Evolutionary conservation across 2,329 filamentous ascomycete species (phyloP), one percentile per base, ranked within the genome.

Genomic region (Fusarium zealandicum): DNA sequence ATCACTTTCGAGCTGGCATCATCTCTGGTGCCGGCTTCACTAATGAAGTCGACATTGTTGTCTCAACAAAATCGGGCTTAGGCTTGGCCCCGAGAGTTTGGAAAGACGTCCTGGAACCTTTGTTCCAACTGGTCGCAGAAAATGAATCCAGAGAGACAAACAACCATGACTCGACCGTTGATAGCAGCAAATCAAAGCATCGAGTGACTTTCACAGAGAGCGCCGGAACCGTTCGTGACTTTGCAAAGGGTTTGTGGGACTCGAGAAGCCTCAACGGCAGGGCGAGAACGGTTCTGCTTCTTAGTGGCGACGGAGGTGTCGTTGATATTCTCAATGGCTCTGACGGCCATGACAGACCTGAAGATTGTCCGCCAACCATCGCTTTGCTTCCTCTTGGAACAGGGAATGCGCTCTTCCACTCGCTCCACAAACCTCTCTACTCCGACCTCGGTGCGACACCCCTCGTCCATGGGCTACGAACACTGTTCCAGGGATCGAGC

Each of bases 281-380:
- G 1, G 60, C 74, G 5, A 63, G 57, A 45, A 86, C 87, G 0
- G 80, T 97, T 20, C 75, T 97, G 25, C 81, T 98, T 11, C 80
- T 97, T 5, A 93, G 90, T 41, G 93, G 93, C 6, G 93, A 98
- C 71, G 93, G 93, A 12, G 93, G 92, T 6, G 73, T 96, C 2
- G 82, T 92, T 14, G 93, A 98, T 65, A 78, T 95, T 1, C 78
- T 96, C 54, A 96, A 97, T 69, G 83, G 82, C 3, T 78, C 72
- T 20, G 68, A 72, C 10, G 61, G 68, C 20, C 60, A 62, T 1
- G 46, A 54, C 1, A 32, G 47, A 2, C 53, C 52, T 12, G 33
- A 48, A 10, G 33, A 49, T 1, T 31, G 57, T 1, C 65, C 69
- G 5, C 81, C 83, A 0, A 72, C 79, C 3, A 68, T 89, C 27